phyloP scores from a whole-genome alignment of 192 early-diverging fungal genomes.

The Coemansia sp. region DNA sequence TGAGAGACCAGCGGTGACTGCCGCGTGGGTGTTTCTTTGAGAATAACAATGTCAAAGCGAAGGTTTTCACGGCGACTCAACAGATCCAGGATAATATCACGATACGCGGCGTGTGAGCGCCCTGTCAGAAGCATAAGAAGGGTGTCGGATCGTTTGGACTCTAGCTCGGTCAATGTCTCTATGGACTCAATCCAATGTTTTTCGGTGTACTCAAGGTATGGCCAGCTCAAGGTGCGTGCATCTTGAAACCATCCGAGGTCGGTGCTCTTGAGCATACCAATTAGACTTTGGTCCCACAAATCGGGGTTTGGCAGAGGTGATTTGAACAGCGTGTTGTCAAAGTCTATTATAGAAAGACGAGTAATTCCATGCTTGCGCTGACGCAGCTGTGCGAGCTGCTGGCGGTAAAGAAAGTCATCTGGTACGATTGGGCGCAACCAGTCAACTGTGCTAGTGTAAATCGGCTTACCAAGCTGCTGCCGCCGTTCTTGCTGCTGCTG shows the following conservation, averaged over 20 bases:
- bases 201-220: slow-evolving; percentile 35
- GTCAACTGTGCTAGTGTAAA: slow-evolving; percentile 37
- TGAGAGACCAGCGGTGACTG: slow-evolving; percentile 33
- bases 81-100: slow-evolving; percentile 40
- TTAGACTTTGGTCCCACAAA: slow-evolving; percentile 57
- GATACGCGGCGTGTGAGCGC: slow-evolving; percentile 48
- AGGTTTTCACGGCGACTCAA: slow-evolving; percentile 28
- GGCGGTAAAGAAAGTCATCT: slow-evolving; percentile 44
- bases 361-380: slow-evolving; percentile 24
- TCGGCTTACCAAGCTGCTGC: slow-evolving; percentile 7
- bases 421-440: slow-evolving; percentile 32
- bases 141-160: slow-evolving; percentile 18
- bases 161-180: slow-evolving; percentile 12
- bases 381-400: slow-evolving; percentile 35
- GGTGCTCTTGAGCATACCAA: slow-evolving; percentile 55
- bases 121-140: slow-evolving; percentile 48
- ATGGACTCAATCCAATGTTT: slow-evolving; percentile 32
- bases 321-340: slow-evolving; percentile 65
- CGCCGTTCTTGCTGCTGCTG: too few relatives aligned
- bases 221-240: slow-evolving; percentile 52
- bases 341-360: slow-evolving; percentile 57
- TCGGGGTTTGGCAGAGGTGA: slow-evolving; percentile 60
- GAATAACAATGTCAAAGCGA: slow-evolving; percentile 56
- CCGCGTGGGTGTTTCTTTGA: slow-evolving; percentile 52
- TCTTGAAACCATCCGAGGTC: slow-evolving; percentile 66